Evolutionary conservation across 2,329 filamentous ascomycete genomes (phyloP).

Genomic region (Nemania sp.): DNA sequence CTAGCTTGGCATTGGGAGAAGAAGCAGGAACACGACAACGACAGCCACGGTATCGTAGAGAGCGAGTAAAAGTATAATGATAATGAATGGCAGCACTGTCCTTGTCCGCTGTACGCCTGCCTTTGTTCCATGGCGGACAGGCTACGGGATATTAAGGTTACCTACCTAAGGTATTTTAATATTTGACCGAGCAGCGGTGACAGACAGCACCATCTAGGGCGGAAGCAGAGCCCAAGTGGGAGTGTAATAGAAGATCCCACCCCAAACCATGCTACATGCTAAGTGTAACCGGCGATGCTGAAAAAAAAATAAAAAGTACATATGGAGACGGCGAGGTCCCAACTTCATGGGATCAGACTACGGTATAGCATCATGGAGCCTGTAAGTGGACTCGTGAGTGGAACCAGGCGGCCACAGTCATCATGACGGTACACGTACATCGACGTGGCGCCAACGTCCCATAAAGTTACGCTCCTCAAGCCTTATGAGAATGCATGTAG

Average conservation of each 20-base stretch:
- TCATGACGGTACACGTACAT: constrained; percentile 28
- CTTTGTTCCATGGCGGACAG: constrained; percentile 34
- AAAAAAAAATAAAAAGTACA: constrained; percentile 37
- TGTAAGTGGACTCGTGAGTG: constrained; percentile 36
- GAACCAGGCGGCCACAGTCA: constrained; percentile 30
- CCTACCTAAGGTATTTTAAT: constrained; percentile 42
- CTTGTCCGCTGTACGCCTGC: constrained; percentile 17
- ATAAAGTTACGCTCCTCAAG: constrained; percentile 28
- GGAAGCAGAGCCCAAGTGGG: constrained; percentile 36
- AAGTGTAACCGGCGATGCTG: constrained; percentile 42
- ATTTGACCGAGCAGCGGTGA: constrained; percentile 42
- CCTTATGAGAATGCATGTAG: constrained; percentile 34
- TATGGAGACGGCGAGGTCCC: constrained; percentile 38
- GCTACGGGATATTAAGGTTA: constrained; percentile 41
- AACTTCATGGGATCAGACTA: constrained; percentile 38
- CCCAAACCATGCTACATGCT: constrained; percentile 38
- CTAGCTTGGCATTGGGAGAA: constrained; percentile 34
- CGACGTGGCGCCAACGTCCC: constrained; percentile 36
- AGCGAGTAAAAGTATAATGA: constrained; percentile 23
- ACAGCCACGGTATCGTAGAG: constrained; percentile 25
- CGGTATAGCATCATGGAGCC: constrained; percentile 32
- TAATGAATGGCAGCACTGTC: constrained; percentile 22
- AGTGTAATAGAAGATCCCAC: constrained; percentile 40
- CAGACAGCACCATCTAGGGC: constrained; percentile 34
- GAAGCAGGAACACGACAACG: constrained; percentile 12